Evolutionary conservation across 2,329 filamentous ascomycete genomes (phyloP), one percentile per base, ranked within the genome.

Genomic region (Annulohypoxylon truncatum): DNA sequence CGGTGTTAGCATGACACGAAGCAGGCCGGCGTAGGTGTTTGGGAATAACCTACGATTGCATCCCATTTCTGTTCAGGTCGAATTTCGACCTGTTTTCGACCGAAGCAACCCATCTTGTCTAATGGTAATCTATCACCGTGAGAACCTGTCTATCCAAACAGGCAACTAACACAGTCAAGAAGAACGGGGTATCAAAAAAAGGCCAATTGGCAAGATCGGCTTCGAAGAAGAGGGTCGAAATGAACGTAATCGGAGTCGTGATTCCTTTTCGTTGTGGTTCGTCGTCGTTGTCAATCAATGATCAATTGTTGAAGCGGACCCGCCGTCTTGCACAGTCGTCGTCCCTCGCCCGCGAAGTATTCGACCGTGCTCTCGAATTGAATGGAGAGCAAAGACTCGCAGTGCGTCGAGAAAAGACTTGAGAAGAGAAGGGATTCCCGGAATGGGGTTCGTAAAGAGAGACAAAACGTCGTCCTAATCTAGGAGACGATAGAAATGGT

Each of bases 31-130:
- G 42, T 10, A 10, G 7, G 12, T 18, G 22, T 2, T 26, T 31
- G 6, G 63, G 59, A 2, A 35, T 44, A 59, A 81, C 90, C 76
- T 82, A 93, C 92, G 77, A 98, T 94, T 78, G 94, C 97, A 75
- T 94, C 92, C 95, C 95, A 98, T 84, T 94, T 92, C 82, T 96
- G 93, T 80, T 97, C 95, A 65, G 92, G 89, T 68, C 87, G 85
- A 68, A 95, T 86, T 68, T 90, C 85, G 71, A 84, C 85, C 76
- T 83, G 78, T 76, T 91, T 91, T 61, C 83, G 83, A 54, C 85
- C 81, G 72, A 87, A 83, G 76, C 89, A 92, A 72, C 86, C 84
- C 91, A 94, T 93, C 52, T 75, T 86, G 77, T 51, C 26, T 22
- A 47, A 60, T 68, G 46, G 58, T 42, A 58, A 63, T 28, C 18